Percentiles rank a stretch among this genome's conserved stretches.
Conservation (phyloP, 176 grass and related monocot species). For the Typha latifolia region DNA sequence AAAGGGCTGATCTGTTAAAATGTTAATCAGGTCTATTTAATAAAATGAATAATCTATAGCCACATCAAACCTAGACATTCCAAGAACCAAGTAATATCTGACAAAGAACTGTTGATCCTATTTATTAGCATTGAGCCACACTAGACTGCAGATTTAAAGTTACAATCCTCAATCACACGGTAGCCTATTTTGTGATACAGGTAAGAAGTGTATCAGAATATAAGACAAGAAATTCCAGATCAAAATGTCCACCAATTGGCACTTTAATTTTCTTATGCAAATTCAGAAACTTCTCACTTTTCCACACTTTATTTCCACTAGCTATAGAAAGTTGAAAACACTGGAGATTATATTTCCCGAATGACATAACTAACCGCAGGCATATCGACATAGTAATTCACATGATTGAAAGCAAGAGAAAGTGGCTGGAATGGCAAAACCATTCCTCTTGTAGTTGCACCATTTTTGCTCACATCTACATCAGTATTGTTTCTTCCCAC, state of each 20-base stretch:
- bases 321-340: not conserved
- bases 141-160: no score
- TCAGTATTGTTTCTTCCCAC: no score
- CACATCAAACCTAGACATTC: no score
- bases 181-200: no score
- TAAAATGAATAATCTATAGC: no score
- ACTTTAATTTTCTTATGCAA: not conserved
- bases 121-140: no score
- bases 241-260: not conserved
- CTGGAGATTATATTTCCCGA: not conserved
- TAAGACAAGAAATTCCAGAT: not conserved
- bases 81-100: no score
- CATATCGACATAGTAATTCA: constrained; percentile 88
- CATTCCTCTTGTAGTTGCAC: constrained; percentile 23
- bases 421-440: constrained; percentile 78
- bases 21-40: not conserved
- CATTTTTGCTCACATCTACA: not conserved
- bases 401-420: constrained; percentile 68
- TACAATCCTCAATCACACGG: no score
- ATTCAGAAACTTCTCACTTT: not conserved
- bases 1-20: not conserved
- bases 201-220: no score
- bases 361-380: constrained; percentile 45
- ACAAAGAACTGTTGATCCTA: no score
- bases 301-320: not conserved